Conservation (phyloP, 495 filamentous ascomycete genomes). For the Cenococcum geophilum region DNA sequence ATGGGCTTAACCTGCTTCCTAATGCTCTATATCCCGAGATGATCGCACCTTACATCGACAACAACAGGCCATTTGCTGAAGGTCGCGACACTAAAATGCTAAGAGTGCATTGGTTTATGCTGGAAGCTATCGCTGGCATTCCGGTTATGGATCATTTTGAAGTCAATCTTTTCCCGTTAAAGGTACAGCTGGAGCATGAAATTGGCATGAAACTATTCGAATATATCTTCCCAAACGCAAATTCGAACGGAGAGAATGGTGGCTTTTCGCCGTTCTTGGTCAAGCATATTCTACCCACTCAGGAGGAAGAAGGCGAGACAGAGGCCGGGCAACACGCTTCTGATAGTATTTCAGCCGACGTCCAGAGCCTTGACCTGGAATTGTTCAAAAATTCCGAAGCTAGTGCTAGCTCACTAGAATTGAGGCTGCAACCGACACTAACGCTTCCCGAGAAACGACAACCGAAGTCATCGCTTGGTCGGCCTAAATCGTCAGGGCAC, state of each 20-base stretch:
- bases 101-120: constrained; percentile 91
- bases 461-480: constrained; percentile 5
- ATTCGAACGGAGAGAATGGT: constrained; percentile 53
- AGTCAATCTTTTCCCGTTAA: constrained; percentile 86
- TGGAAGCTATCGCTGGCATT: constrained; percentile 96
- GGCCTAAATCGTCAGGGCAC: constrained; percentile 9
- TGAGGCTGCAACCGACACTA: constrained; percentile 72
- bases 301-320: constrained; percentile 56
- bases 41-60: constrained; percentile 78
- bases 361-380: constrained; percentile 2
- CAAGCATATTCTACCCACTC: constrained; percentile 61
- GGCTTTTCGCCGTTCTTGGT: constrained; percentile 72
- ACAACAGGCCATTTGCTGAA: constrained; percentile 46
- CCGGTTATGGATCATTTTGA: constrained; percentile 97
- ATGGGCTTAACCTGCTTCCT: constrained; percentile 80
- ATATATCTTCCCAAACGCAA: constrained; percentile 85
- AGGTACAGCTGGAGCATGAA: constrained; percentile 88
- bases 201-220: constrained; percentile 92
- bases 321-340: constrained; percentile 37
- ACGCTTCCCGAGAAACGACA: constrained; percentile 53
- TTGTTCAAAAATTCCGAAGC: constrained; percentile 32
- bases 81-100: constrained; percentile 66
- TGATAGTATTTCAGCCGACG: neutral
- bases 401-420: constrained; percentile 62
- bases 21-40: constrained; percentile 94